Evolutionary conservation across 192 early-diverging fungal species (phyloP), one percentile per base, ranked within the genome.

Genomic region (Coemansia asiatica): DNA sequence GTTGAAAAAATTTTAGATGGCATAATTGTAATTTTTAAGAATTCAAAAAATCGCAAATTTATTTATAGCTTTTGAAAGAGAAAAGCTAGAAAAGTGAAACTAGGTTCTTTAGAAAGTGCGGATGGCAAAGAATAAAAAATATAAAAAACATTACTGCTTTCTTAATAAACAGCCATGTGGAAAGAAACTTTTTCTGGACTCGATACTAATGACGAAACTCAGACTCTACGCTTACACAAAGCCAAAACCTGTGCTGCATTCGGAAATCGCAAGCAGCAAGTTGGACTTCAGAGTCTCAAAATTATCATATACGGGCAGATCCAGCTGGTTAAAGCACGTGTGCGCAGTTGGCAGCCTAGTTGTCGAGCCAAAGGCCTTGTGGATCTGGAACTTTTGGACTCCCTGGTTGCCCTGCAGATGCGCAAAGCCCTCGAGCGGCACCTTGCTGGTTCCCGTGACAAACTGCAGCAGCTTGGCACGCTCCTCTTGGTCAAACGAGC

Each of bases 261-360:
- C 97, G 16, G 87, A 89, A 23, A 97, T 95, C 1, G 95, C 95
- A 28, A 90, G 85, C 68, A 99, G 74, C 56, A 99, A 64, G 54
- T 88, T 89, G 18, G 87, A 64, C 36, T 94, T 84, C 64, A 99
- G 81, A 31, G 87, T 86, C 36, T 99, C 97, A 72, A 96, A 99
- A 33, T 83, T 87, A 61, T 93, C 92, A 63, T 96, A 99, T 61
- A 89, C 82, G 25, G 97, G 97, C 54, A 99, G 69, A 73, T 99
- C 97, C 27, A 99, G 79, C 86, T 99, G 97, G 74, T 99, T 99
- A 82, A 99, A 99, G 75, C 97, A 98, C 49, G 97, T 98, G 74
- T 98, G 97, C 13, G 97, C 97, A 18, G 91, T 93, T 16, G 97
- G 97, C 26, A 98, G 83, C n/a, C 97, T 86, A 35, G 87, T 84